Conservation (phyloP, 805 yeast species). For the Nakazawaea ambrosiae region DNA sequence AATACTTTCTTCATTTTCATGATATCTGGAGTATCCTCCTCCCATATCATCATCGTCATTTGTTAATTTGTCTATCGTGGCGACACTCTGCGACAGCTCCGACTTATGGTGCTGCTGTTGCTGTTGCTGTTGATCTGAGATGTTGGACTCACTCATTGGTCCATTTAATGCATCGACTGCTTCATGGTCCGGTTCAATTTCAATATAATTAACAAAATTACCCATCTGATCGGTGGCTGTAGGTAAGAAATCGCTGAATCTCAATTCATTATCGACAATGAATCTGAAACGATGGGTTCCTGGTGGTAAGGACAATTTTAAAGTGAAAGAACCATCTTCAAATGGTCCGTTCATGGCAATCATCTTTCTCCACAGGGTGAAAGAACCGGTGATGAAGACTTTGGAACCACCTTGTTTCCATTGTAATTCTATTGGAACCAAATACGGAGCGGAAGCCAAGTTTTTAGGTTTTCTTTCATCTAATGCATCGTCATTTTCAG, state of each 20-base stretch:
- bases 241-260: slow-evolving; percentile 85
- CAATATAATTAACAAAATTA: slow-evolving; percentile 87
- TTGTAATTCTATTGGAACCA: slow-evolving; percentile 57
- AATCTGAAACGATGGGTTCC: slow-evolving; percentile 93
- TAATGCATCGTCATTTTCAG: slow-evolving; percentile 19
- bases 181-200: slow-evolving; percentile 35
- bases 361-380: slow-evolving; percentile 98
- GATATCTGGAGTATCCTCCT: slow-evolving; percentile 69
- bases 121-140: slow-evolving; percentile 4
- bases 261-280: slow-evolving; percentile 87
- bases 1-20: slow-evolving; percentile 42
- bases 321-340: slow-evolving; percentile 49
- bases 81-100: slow-evolving; percentile 21
- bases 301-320: slow-evolving; percentile 71
- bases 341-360: slow-evolving; percentile 63
- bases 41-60: slow-evolving; percentile 80
- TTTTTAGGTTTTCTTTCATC: slow-evolving; percentile 18
- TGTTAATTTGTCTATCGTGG: slow-evolving; percentile 51
- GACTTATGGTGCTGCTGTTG: too few species aligned
- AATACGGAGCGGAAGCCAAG: slow-evolving; percentile 14
- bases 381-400: slow-evolving; percentile 95
- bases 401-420: slow-evolving; percentile 97
- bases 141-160: slow-evolving; percentile 11
- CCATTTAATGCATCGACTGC: slow-evolving; percentile 15
- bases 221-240: slow-evolving; percentile 98